Base-by-base conservation (phyloP, 2,329 filamentous ascomycete species). In the Teratosphaeriaceae sp. region DNA sequence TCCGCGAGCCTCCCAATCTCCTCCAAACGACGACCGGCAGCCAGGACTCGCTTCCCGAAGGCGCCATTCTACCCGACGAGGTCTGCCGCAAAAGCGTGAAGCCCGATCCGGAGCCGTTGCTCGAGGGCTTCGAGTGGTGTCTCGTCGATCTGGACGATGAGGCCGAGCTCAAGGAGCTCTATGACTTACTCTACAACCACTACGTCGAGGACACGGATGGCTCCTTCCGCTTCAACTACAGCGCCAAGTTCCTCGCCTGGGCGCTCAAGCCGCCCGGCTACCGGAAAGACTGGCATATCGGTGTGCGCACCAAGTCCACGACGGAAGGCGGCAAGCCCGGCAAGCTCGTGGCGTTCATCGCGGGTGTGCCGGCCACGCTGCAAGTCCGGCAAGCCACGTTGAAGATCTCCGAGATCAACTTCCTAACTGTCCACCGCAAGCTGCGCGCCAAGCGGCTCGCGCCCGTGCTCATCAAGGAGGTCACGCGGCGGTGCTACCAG, bases 161-260 rank as follows among this genome's bases (percentile, higher is more conserved):
- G 37, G 76, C 75, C 26, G 84, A 83, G 59, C 75, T 96, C 50
- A 80, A 88, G 58, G 92, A 98, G 69, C 82, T 98, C 5, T 95
- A 89, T 66, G 86, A 95, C 54, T 72, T 98, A 53, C 74, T 98
- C 45, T 87, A 86, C 52, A 85, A 88, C 43, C 92, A 98, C 68
- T 98, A 97, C 55, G 92, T 98, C 46, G 92, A 98, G 69, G 92
- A 98, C 63, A 85, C 88, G 56, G 89, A 95, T 63, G 88, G 90
- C 49, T 94, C 94, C 76, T 97, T 98, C 72, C 82, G 92, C 42
- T 97, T 98, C 75, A 90, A 92, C 65, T 98, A 98, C 70, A 94
- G 88, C 1, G 73, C 80, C 29, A 81, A 85, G 1, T 94, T 97
- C 60, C 72, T 98, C 37, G 84, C 88, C 64, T 98, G 92, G 88